Conservation (phyloP, 148 eudicot species). For the Chenopodium formosanum region DNA sequence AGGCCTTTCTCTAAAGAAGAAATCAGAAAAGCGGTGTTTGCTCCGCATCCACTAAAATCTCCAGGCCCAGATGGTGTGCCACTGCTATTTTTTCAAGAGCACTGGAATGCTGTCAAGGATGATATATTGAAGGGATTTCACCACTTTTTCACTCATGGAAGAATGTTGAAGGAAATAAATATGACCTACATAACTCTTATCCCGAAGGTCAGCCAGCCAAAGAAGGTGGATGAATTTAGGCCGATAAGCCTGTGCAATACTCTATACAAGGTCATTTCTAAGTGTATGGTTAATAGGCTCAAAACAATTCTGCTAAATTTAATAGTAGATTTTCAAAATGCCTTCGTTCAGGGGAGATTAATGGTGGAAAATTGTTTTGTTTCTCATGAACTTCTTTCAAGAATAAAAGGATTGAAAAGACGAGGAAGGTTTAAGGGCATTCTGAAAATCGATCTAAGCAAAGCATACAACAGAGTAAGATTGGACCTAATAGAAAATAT, state of each 20-base stretch:
- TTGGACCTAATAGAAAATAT: neutral
- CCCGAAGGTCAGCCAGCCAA: neutral
- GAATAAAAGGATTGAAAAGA: too few relatives aligned
- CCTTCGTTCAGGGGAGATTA: neutral
- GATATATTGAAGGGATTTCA: too few relatives aligned
- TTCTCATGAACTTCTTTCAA: neutral
- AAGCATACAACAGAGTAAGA: neutral
- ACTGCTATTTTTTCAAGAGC: neutral
- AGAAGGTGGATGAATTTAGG: neutral
- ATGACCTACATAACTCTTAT: neutral
- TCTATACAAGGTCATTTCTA: neutral
- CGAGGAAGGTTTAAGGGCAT: neutral
- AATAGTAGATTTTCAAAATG: neutral
- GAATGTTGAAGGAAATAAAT: neutral
- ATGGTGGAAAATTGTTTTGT: neutral
- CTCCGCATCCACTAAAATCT: neutral
- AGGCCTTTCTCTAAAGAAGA: neutral
- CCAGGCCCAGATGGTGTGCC: neutral
- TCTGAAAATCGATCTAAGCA: neutral
- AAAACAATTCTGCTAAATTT: neutral
- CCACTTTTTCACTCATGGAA: neutral
- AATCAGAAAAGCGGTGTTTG: neutral
- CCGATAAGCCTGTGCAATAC: neutral
- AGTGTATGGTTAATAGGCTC: neutral
- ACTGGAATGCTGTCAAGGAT: neutral